phyloP scores from a whole-genome alignment of 179 eudicot species.

The Kewa caespitosa region DNA sequence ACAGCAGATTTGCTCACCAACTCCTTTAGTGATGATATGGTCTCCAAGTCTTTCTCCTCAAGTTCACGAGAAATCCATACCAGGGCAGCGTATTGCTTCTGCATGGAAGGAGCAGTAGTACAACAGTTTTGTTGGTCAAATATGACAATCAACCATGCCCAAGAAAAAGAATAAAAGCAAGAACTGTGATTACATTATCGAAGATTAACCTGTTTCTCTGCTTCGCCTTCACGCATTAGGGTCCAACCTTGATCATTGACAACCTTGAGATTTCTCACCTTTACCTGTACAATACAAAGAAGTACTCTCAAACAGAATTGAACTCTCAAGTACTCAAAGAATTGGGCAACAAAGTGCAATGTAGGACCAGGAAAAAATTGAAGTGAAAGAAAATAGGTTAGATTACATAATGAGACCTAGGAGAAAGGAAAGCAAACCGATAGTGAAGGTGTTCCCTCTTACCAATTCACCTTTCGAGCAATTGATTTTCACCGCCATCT shows the following conservation, averaged over 20 bases:
- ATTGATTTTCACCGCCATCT: slow-evolving; percentile 71
- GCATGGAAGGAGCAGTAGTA: slow-evolving; percentile 25
- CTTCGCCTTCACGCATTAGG: slow-evolving; percentile 98
- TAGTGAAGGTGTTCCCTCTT: slow-evolving; percentile 15
- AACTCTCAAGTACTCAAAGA: neutral
- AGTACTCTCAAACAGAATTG: neutral
- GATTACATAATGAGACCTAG: neutral
- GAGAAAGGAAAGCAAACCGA: neutral
- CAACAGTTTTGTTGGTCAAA: slow-evolving; percentile 12
- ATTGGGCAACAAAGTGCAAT: neutral
- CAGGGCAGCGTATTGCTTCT: slow-evolving; percentile 94
- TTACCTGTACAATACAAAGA: slow-evolving; percentile 46
- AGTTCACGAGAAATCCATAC: slow-evolving; percentile 92
- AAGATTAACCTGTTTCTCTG: slow-evolving; percentile 84
- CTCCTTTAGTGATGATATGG: slow-evolving; percentile 67
- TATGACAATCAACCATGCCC: slow-evolving; percentile 5
- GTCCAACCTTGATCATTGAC: slow-evolving; percentile 80
- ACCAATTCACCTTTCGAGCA: slow-evolving; percentile 59
- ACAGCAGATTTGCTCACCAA: too few species aligned
- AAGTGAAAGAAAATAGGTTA: neutral
- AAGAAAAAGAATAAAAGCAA: neutral
- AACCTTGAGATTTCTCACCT: slow-evolving; percentile 75
- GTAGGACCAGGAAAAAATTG: neutral
- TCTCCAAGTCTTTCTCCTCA: slow-evolving; percentile 61
- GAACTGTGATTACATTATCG: neutral